Evolutionary conservation across 73 alveolate species (phyloP), one percentile per base, ranked within the genome.

Genomic region (Paramecium pentaurelia): DNA sequence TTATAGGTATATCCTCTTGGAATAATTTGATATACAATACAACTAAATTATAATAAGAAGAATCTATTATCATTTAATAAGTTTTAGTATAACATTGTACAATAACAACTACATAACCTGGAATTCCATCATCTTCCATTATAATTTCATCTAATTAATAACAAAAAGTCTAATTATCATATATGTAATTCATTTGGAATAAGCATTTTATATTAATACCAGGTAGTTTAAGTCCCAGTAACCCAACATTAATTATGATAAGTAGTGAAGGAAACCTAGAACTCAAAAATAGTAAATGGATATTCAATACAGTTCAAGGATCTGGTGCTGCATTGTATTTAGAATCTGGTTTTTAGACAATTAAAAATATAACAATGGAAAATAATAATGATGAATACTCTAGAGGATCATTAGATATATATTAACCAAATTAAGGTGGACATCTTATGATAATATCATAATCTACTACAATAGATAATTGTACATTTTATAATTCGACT

Each of bases 11-110:
- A 32, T 16, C 60, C 2, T 75, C 88, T 11, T 75, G 88, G 88
- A 75, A 37, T 75, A 75, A 75, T 75, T 38, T 75, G n/a, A 45
- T 75, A 32, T 75, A 75, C 25, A 75, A 75, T 18, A 75, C 88
- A 18, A 14, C 88, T 1, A 37, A 38, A 0, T 12, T 1, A 37
- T 27, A 45, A 3, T 22, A 4, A 11, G 68, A 14, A 4, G 88
- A 75, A 40, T 37, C 1, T 4, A 37, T 75, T 2, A 4, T 1
- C 4, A 6, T 75, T 14, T 36, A 34, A 34, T 37, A 75, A 37
- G 10, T 75, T 16, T 5, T 34, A 34, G 88, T 75, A 14, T 9
- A 30, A 10, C 1, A 37, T 32, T 75, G 88, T 16, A 75, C 68
- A 10, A 12, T 75, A 34, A n/a, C 58, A 40, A 34, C 88, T 12